Percentiles rank a stretch among this genome's conserved stretches.
phyloP scores from a whole-genome alignment of 306 rosid genomes.

The Quillaja saponaria region DNA sequence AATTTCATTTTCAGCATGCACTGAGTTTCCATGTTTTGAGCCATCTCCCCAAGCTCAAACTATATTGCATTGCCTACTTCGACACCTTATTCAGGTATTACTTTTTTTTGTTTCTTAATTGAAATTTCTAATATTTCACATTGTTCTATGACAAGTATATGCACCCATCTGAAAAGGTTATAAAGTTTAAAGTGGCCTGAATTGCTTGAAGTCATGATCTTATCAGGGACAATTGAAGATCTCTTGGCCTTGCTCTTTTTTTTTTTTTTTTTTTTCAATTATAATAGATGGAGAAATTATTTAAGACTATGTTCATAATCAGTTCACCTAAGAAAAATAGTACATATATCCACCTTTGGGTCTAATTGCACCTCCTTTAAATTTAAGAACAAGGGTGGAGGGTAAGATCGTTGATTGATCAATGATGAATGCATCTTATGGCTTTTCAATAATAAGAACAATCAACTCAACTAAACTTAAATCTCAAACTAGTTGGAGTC shows the following conservation, averaged over 20 bases:
- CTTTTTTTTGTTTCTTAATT: background rate
- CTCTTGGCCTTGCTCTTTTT: constrained; percentile 8
- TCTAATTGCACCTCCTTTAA: no score
- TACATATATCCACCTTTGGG: no score
- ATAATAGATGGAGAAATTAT: background rate
- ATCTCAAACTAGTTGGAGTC: no score
- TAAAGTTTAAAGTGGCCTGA: constrained; percentile 20
- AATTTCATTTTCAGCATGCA: constrained; percentile 89
- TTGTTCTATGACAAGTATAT: no score
- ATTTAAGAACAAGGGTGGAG: no score
- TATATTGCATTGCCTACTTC: constrained; percentile 87
- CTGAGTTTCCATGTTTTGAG: constrained; percentile 98
- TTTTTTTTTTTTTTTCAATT: background rate
- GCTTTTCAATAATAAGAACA: no score
- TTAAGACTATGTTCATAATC: no score
- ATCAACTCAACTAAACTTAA: no score
- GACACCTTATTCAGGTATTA: constrained; percentile 96
- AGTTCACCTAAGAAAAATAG: no score
- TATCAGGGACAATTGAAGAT: constrained; percentile 8
- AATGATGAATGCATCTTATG: no score
- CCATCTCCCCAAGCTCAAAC: constrained; percentile 99
- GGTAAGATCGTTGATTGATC: no score
- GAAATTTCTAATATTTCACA: background rate
- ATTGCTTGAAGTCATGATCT: constrained; percentile 3
- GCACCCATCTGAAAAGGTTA: background rate